Evolutionary conservation across 2,329 filamentous ascomycete genomes (phyloP).

Genomic region (Penicillium sumatraense): DNA sequence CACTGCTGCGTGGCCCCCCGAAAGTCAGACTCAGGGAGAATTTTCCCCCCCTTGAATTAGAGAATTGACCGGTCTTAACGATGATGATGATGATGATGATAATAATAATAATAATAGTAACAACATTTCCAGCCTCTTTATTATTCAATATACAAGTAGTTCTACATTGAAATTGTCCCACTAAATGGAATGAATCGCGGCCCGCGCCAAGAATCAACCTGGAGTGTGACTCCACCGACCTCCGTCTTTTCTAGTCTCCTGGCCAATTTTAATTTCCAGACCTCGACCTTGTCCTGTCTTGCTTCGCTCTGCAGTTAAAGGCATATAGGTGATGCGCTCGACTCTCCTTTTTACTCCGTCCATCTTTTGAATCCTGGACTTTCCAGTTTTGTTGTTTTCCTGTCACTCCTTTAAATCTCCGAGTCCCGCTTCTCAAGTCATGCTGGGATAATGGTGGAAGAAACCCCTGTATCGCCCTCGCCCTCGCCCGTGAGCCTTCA

Average conservation of each 20-base stretch:
- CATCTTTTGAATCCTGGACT: background rate
- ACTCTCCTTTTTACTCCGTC: background rate
- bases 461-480: constrained; percentile 32
- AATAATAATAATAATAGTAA: too few species aligned
- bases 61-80: too few species aligned
- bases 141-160: too few species aligned
- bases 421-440: constrained; percentile 33
- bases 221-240: constrained; percentile 23
- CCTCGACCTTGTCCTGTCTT: constrained; percentile 9
- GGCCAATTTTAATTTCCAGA: constrained; percentile 24
- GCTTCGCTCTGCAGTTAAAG: background rate
- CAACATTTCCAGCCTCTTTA: too few species aligned
- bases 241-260: constrained; percentile 20
- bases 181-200: background rate
- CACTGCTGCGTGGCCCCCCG: constrained; percentile 32
- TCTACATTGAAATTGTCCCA: too few species aligned
- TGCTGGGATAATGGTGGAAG: constrained; percentile 43
- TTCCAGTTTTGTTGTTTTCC: constrained; percentile 6
- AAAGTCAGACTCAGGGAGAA: too few species aligned
- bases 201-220: constrained; percentile 23
- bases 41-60: too few species aligned
- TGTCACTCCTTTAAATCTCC: constrained; percentile 14
- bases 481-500: constrained; percentile 29
- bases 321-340: background rate
- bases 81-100: too few species aligned